Evolutionary conservation across 1,284 basidiomycete genomes (phyloP).

Genomic region (Marasmius oreades): DNA sequence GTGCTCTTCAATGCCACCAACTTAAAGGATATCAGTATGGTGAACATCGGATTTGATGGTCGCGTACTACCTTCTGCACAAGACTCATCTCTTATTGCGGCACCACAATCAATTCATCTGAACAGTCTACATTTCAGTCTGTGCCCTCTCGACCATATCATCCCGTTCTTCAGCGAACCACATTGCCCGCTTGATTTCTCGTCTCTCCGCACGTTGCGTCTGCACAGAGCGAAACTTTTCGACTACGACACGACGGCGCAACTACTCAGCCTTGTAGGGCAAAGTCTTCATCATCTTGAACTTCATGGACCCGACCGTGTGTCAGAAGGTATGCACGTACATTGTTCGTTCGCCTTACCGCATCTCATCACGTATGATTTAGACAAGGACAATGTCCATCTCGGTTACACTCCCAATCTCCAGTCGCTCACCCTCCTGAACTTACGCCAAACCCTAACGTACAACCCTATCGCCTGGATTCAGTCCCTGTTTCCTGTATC

Average conservation of each 20-base stretch:
- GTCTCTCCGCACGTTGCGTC: neutral
- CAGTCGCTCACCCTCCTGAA: neutral
- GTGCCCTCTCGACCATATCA: neutral
- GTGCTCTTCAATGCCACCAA: neutral
- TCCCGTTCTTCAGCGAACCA: neutral
- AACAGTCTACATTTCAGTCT: neutral
- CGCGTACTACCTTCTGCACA: neutral
- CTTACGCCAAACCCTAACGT: neutral
- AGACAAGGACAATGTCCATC: constrained; percentile 1
- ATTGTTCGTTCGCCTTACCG: neutral
- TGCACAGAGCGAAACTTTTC: neutral
- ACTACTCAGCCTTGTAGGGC: neutral
- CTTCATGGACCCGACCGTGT: neutral
- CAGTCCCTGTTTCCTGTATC: neutral
- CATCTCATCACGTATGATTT: neutral
- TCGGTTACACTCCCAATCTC: neutral
- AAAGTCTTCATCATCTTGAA: neutral
- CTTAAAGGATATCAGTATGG: neutral
- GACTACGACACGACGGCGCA: neutral
- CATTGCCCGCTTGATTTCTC: neutral
- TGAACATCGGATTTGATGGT: neutral
- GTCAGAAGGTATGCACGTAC: neutral
- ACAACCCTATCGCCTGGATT: neutral
- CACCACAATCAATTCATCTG: neutral
- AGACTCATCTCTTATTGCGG: neutral